Evolutionary conservation across 2,329 filamentous ascomycete species (phyloP), one percentile per base, ranked within the genome.

Genomic region (Colletotrichum musae): DNA sequence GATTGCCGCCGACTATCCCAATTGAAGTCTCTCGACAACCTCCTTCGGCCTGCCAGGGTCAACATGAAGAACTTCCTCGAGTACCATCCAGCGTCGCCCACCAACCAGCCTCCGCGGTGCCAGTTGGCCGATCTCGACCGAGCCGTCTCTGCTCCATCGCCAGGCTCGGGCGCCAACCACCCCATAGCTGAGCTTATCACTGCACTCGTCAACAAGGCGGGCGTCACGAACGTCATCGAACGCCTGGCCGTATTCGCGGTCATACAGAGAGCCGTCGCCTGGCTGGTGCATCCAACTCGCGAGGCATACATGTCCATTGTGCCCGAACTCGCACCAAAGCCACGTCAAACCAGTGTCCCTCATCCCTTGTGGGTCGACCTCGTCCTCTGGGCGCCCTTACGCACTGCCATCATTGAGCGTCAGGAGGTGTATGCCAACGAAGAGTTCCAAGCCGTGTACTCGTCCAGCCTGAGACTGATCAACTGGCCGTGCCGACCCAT

Each of bases 361-460:
- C 79, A 80, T 64, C 71, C 71, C 10, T 74, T 76, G 51, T 80
- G 79, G 76, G 74, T 83, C 39, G 74, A 80, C 60, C 73, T 77
- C 6, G 64, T 79, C 21, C 64, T 79, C 13, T 80, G 77, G 77
- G 74, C 74, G 26, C 73, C 75, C 43, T 71, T 83, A 28, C 78
- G 79, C 64, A 77, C 80, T 59, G 76, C 73, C 48, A 73, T 79
- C 54, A 80, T 81, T 26, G 73, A 77, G 54, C 77, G 77, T 24
- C 81, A 80, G 64, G 74, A 77, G 16, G 58, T 76, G 5, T 83
- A 83, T 64, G 77, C 76, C 48, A 82, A 77, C 7, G 74, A 77
- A 3, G 79, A 82, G 58, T 82, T 82, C 51, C 75, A 76, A 48
- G 73, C 75, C 61, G 54, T 79, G 47, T 82, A 82, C 70, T 76